These are phyloP conservation scores for Penicillium corylophilum DNA, from an alignment of 2,329 filamentous ascomycete genomes.

Conservation along the genomic window DNA sequence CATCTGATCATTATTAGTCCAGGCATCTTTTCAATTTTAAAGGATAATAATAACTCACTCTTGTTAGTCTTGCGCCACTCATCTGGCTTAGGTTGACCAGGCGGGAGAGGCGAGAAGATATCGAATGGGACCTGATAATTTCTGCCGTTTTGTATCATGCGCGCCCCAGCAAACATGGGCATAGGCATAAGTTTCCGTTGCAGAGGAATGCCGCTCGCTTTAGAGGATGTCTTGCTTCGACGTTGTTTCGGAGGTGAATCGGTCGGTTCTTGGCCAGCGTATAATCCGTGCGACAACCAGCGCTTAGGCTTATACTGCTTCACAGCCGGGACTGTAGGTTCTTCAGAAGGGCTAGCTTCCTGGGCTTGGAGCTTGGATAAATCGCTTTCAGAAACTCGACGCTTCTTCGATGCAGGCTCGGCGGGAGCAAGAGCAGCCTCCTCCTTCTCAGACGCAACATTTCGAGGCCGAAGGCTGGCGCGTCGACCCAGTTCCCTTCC, in stretches of 20 bases:
- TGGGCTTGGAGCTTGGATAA: slow-evolving; percentile 24
- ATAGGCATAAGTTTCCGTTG: slow-evolving; percentile 60
- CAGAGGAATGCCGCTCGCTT: slow-evolving; percentile 27
- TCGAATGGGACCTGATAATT: slow-evolving; percentile 90
- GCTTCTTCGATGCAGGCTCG: slow-evolving; percentile 40
- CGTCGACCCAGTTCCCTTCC: slow-evolving; percentile 56
- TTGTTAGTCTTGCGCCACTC: slow-evolving; percentile 91
- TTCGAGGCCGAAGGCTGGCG: slow-evolving; percentile 59
- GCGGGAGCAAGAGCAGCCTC: slow-evolving; percentile 16
- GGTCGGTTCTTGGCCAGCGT: slow-evolving; percentile 71
- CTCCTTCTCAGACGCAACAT: slow-evolving; percentile 27
- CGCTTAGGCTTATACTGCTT: slow-evolving; percentile 59
- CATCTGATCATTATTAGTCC: slow-evolving; percentile 60
- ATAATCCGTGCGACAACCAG: slow-evolving; percentile 80
- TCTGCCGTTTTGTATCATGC: slow-evolving; percentile 67
- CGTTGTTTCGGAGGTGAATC: slow-evolving; percentile 51
- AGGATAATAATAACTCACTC: slow-evolving; percentile 59
- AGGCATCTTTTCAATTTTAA: background rate
- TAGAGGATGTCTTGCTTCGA: slow-evolving; percentile 43
- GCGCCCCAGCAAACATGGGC: slow-evolving; percentile 75
- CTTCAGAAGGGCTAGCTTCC: slow-evolving; percentile 20
- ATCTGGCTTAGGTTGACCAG: slow-evolving; percentile 84
- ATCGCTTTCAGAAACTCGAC: slow-evolving; percentile 42
- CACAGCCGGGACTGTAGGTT: slow-evolving; percentile 18
- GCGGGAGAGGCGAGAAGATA: slow-evolving; percentile 81